A percentile compares a stretch with the other conserved stretches of the same genome.
Conservation (phyloP, 192 early-diverging fungal species). For the Coemansia sp. region DNA sequence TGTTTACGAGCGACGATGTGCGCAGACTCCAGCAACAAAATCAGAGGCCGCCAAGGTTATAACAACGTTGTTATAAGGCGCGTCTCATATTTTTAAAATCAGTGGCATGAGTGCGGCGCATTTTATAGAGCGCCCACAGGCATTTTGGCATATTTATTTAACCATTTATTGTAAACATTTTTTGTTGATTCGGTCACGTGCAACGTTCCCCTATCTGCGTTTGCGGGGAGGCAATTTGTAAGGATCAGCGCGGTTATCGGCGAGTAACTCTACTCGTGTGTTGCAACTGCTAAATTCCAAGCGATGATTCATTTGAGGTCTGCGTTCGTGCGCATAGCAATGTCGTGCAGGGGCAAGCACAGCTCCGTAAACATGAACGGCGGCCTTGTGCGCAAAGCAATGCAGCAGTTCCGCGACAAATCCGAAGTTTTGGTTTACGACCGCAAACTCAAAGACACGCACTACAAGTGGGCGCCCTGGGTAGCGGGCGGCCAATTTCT, state of each 20-base stretch:
- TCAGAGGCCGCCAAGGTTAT: neutral
- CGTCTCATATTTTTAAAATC: neutral
- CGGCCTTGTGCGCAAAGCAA: conserved; percentile 28
- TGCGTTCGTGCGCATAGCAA: neutral
- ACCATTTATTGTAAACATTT: neutral
- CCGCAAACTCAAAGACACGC: conserved; percentile 23
- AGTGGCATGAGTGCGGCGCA: neutral
- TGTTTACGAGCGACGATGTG: conserved; percentile 7
- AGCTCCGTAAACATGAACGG: conserved; percentile 15
- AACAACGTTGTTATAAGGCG: neutral
- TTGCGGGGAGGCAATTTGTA: neutral
- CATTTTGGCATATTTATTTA: no score
- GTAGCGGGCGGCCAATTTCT: conserved; percentile 46
- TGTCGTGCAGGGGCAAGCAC: neutral
- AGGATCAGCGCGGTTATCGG: neutral
- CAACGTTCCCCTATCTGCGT: neutral
- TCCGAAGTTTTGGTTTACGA: conserved; percentile 17
- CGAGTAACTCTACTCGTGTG: no score
- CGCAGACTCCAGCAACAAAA: conserved; percentile 9
- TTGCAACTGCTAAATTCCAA: no score
- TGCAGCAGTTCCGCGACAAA: conserved; percentile 24
- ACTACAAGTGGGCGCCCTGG: conserved; percentile 46
- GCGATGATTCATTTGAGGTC: neutral
- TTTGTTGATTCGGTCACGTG: neutral
- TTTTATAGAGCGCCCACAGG: neutral